Percentiles rank a stretch among this genome's conserved stretches.
phyloP scores from a whole-genome alignment of 164 flowering plant genomes.

The Santalum album region DNA sequence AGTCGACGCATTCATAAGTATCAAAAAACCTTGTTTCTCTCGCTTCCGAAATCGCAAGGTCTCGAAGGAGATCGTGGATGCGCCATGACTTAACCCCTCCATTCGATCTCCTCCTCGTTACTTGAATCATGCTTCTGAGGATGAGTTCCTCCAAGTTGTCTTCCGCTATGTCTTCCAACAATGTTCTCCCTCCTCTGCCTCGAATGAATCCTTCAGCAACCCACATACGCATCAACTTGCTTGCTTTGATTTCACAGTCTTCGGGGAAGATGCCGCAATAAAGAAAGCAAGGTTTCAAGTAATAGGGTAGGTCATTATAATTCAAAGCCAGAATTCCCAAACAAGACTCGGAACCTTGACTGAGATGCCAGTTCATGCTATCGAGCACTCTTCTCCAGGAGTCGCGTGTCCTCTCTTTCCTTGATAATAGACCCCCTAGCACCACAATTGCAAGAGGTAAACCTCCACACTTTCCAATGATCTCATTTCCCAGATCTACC shows the following conservation, averaged over 20 bases:
- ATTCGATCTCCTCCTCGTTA: constrained; percentile 2
- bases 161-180: constrained; percentile 16
- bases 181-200: no score
- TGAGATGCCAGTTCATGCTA: constrained; percentile 8
- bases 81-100: constrained; percentile 12
- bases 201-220: no score
- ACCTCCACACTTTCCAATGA: constrained; percentile 17
- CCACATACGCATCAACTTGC: no score
- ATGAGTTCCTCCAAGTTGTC: constrained; percentile 22
- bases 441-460: no score
- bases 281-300: constrained; percentile 23
- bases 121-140: constrained; percentile 20
- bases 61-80: constrained; percentile 12
- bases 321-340: constrained; percentile 16
- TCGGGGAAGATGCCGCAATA: constrained; percentile 23
- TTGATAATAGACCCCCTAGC: no score
- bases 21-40: background rate
- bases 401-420: background rate
- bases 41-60: constrained; percentile 3
- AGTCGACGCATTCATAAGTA: background rate
- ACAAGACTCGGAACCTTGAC: constrained; percentile 1
- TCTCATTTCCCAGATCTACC: constrained; percentile 7
- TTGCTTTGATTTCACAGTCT: constrained; percentile 14
- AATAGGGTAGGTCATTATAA: constrained; percentile 17
- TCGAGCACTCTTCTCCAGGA: constrained; percentile 24